phyloP scores from a whole-genome alignment of 345 rosid species.

The Noccaea bulbosa region DNA sequence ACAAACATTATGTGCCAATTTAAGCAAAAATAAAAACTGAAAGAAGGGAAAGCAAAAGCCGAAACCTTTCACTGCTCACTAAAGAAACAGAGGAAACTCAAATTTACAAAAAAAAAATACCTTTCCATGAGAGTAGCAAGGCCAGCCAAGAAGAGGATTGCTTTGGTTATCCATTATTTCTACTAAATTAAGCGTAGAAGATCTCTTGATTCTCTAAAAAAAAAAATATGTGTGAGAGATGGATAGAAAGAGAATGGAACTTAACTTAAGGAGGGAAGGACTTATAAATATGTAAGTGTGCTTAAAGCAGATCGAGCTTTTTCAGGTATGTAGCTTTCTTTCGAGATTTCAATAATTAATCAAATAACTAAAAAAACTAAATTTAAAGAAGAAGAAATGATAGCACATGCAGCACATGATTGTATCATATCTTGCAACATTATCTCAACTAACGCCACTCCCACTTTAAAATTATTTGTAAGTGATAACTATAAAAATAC shows the following conservation, averaged over 20 bases:
- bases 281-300: slow-evolving; percentile 29
- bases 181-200: slow-evolving; percentile 4
- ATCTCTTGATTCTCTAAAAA: slow-evolving; percentile 18
- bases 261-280: slow-evolving; percentile 34
- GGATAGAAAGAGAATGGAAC: slow-evolving; percentile 2
- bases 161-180: slow-evolving; percentile 66
- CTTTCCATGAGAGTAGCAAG: slow-evolving; percentile 78
- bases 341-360: slow-evolving; percentile 39
- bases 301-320: slow-evolving; percentile 41
- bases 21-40: slow-evolving; percentile 16
- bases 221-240: slow-evolving; percentile 4
- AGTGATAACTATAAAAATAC: not conserved
- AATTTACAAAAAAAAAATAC: slow-evolving; percentile 43
- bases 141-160: slow-evolving; percentile 60
- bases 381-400: not conserved
- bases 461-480: slow-evolving; percentile 25
- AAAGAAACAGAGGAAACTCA: slow-evolving; percentile 31
- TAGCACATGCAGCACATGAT: slow-evolving; percentile 33
- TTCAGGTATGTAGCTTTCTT: slow-evolving; percentile 40
- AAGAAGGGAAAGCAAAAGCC: slow-evolving; percentile 27
- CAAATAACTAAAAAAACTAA: slow-evolving; percentile 3
- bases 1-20: slow-evolving; percentile 25
- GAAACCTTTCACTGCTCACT: not conserved
- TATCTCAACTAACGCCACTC: slow-evolving; percentile 39
- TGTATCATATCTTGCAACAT: slow-evolving; percentile 39